Base-by-base conservation (phyloP, 179 eudicot species). In the Camellia oleifera region DNA sequence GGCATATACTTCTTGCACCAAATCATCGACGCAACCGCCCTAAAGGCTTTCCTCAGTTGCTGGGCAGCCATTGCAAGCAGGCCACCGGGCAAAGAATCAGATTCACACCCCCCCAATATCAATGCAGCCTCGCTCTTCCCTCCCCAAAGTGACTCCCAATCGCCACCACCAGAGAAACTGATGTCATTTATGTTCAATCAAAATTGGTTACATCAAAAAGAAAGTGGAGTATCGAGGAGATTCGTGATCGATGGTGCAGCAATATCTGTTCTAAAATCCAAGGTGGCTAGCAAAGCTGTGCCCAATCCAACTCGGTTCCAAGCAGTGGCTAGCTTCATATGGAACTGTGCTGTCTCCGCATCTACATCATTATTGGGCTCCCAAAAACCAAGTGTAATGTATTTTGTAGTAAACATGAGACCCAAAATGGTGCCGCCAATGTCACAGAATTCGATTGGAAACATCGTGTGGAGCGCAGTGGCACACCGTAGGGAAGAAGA, bases 281-380 rank as follows among this genome's bases (percentile, higher is more conserved):
- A 77, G 45, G 74, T 74, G 0, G 57, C 78, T 20, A 53, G 72
- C 46, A 74, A 56, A 54, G 48, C 23, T 2, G 77, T 82, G 14
- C 80, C 80, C 0, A 26, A 64, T 32, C 84, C 84, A 13, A 46
- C 74, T 11, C 72, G 81, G 7, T 53, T 60, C 2, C 74, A 70
- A 64, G 78, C 46, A 1, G 40, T 32, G 40, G 40, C 40, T 32
- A 32, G 40, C 40, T 32, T 32, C 40, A 32, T 32, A 32, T 7
- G 26, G 42, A 58, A 73, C 12, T 61, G 78, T 0, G 18, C 62
- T 5, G 17, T 64, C 20, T 68, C 65, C 14, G 82, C 74, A 42
- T 40, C 40, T 9, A 18, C 13, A 66, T 3, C n/a, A 15, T 9
- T n/a, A 1, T 32, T 32, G 40, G 40, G 40, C 40, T 7, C n/a